Base-by-base conservation (phyloP, 768 basidiomycete genomes). In the Suillus spraguei region DNA sequence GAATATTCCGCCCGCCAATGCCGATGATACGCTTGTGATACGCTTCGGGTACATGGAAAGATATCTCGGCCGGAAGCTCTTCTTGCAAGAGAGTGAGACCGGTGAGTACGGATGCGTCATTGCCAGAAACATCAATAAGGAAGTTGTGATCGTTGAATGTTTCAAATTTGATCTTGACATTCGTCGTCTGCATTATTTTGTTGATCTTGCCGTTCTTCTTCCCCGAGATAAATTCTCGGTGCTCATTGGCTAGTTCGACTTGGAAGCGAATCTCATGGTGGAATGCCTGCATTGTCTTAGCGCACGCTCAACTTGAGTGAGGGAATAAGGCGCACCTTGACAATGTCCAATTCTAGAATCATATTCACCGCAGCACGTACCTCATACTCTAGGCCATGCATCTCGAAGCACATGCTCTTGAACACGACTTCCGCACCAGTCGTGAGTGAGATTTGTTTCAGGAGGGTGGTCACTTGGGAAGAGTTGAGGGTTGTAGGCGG, bases 201-300 rank as follows among this genome's bases (percentile, higher is more conserved):
- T 98, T 98, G 77, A 98, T 94, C 79, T 99, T 99, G 63, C 97
- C 97, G 71, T 99, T 98, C 83, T 99, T 98, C 83, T 99, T 99
- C 50, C 97, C 97, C 62, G 92, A 93, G 76, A 99, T 97, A 79
- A 99, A 99, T 69, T 99, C 97, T 64, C 96, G 89, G 69, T 99
- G 96, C 74, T 99, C 97, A 74, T 97, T 97, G 49, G 95, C 91
- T 6, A 98, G 86, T 77, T 99, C 97, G 61, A 98, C 94, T 77
- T 98, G 96, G 81, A 99, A 98, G 56, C 95, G 91, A 66, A 99
- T 94, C 79, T 99, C 97, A 71, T 96, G 95, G 69, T 97, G 94
- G 82, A 96, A 98, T 44, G 87, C 81, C 95, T 96, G 67, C 2
- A 46, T 49, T 36, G 35, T 49, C 14, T 68, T 41, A 35, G 22